Conservation (phyloP, 495 filamentous ascomycete genomes). For the Penicillium maclennaniae region DNA sequence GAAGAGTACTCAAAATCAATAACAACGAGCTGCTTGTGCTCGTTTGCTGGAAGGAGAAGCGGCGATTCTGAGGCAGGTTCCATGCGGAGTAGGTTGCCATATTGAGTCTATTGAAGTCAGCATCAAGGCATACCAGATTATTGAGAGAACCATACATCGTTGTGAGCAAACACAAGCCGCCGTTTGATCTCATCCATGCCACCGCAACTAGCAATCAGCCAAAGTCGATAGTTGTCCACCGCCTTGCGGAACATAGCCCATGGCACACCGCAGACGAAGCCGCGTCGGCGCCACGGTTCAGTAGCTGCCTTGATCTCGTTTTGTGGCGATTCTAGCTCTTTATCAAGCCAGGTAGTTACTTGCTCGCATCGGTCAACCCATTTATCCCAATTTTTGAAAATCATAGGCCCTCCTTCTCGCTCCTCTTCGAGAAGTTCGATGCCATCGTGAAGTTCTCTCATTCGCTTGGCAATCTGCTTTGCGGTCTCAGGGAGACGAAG, state of each 20-base stretch:
- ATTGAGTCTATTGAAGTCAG: constrained; percentile 71
- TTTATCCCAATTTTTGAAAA: constrained; percentile 93
- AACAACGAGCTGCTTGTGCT: constrained; percentile 91
- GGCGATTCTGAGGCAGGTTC: constrained; percentile 81
- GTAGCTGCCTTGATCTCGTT: constrained; percentile 30
- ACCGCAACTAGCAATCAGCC: constrained; percentile 69
- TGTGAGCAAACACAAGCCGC: constrained; percentile 89
- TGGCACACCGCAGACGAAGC: constrained; percentile 76
- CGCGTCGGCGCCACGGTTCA: constrained; percentile 61
- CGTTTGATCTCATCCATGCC: constrained; percentile 61
- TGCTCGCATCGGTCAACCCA: constrained; percentile 81
- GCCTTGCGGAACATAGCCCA: constrained; percentile 75
- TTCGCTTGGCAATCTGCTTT: constrained; percentile 94
- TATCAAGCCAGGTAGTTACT: constrained; percentile 72
- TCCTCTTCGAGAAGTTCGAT: constrained; percentile 81
- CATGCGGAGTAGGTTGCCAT: constrained; percentile 94
- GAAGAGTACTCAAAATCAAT: constrained; percentile 99
- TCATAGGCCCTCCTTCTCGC: constrained; percentile 69
- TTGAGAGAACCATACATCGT: constrained; percentile 66
- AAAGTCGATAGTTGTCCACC: constrained; percentile 73
- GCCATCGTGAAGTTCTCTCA: constrained; percentile 93
- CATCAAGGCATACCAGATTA: not conserved
- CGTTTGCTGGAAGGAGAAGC: constrained; percentile 79
- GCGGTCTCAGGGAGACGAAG: constrained; percentile 78
- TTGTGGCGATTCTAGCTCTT: constrained; percentile 51